Evolutionary conservation across 139 green algal genomes (phyloP), one percentile per base, ranked within the genome.

Genomic region (Ostreobium quekettii): DNA sequence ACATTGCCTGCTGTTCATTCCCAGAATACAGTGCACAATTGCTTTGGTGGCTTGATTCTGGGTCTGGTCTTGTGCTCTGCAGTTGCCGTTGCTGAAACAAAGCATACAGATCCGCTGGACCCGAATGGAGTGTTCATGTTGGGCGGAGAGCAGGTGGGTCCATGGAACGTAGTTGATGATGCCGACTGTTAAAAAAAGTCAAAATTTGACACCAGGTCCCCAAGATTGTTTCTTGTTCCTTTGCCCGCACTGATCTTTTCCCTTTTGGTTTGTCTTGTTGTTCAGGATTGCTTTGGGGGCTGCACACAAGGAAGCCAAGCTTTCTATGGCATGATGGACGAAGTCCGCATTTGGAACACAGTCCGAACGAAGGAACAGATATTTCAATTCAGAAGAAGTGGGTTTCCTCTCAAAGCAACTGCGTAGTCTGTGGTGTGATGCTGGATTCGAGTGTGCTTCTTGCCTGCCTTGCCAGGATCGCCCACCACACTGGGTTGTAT

Each of bases 281-380:
- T 15, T 36, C 71, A 87, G 74, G 89, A 95, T 71, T 95, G 89
- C 82, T 95, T 89, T 75, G 88, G 82, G 8, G 88, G 89, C 11
- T 95, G 89, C 76, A 85, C 82, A 0, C 87, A 95, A 67, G 61
- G 74, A 11, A 66, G 58, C 29, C 89, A 95, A 71, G 85, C 80
- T 6, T 95, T 88, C 67, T 83, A 91, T 53, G 89, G 89, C 0
- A 24, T 81, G 38, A 84, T 95, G 79, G 89, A 95, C 65, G 89
- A 95, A 76, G 89, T 95, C 38, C 74, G 85, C 28, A 60, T 92
- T 1, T 92, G 86, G 86, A 82, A 77, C 26, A 61, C 53, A 7
- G 86, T 72, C 2, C 82, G 87, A 37, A 80, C 39, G 3, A 86
- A 95, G 78, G 72, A 81, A 28, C 72, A 95, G 39, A 93, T 95